Evolutionary conservation across 495 filamentous ascomycete genomes (phyloP).

Genomic region (Hypoxylon trugodes): DNA sequence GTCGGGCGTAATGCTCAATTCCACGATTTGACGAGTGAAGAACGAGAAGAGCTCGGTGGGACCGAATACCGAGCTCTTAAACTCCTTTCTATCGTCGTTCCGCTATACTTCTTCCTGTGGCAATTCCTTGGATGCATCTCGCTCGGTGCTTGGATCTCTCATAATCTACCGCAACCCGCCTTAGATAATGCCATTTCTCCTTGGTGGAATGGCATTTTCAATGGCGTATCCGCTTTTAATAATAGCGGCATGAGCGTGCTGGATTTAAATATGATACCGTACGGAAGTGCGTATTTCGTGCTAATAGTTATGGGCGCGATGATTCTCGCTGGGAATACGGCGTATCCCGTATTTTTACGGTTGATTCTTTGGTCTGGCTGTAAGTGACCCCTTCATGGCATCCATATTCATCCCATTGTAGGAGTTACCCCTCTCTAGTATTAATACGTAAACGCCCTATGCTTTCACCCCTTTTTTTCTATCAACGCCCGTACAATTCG

Average conservation of each 20-base stretch:
- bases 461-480: too few relatives aligned
- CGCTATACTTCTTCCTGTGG: conserved; percentile 76
- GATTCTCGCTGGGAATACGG: conserved; percentile 86
- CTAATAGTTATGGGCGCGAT: conserved; percentile 78
- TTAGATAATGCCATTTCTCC: conserved; percentile 69
- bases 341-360: conserved; percentile 78
- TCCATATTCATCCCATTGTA: conserved; percentile 31
- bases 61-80: conserved; percentile 81
- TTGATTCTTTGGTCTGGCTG: conserved; percentile 75
- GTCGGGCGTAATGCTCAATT: conserved; percentile 79
- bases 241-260: conserved; percentile 85
- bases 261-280: conserved; percentile 81
- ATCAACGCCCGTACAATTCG: too few relatives aligned
- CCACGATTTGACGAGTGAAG: conserved; percentile 68
- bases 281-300: conserved; percentile 71
- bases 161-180: conserved; percentile 64
- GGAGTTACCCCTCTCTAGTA: not conserved
- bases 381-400: conserved; percentile 41
- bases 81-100: conserved; percentile 75
- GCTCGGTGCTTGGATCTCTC: conserved; percentile 74
- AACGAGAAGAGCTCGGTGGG: conserved; percentile 78
- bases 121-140: conserved; percentile 76
- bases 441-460: not conserved
- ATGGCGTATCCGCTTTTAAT: conserved; percentile 80
- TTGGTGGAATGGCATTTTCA: conserved; percentile 77